Evolutionary conservation across 2,329 filamentous ascomycete species (phyloP), one percentile per base, ranked within the genome.

Genomic region (Bipolaris oryzae): DNA sequence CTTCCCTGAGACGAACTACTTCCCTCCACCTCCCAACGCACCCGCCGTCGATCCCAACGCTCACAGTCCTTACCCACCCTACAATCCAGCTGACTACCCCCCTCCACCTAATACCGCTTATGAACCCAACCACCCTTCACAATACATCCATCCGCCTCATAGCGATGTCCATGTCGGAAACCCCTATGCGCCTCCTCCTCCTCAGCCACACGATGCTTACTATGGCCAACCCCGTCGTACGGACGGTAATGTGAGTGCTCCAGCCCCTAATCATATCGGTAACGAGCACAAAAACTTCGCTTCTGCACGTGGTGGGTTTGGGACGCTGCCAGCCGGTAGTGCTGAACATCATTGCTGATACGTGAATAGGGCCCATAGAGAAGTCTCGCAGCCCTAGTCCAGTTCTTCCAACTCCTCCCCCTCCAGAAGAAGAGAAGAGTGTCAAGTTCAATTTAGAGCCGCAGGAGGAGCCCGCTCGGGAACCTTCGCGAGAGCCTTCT

Each of bases 211-310:
- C 48, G 53, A 66, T 41, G 51, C 66, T 57, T 62, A 75, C 51
- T 73, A 76, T 61, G 69, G 75, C 67, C 71, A 72, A 60, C 69
- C 68, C 42, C 70, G 70, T 55, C 74, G 67, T 56, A 72, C 71
- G 64, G 74, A 76, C 72, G 78, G 79, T 63, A 79, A 82, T 81
- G 80, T 82, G 80, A 82, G 80, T 82, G 76, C 76, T 74, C 68
- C 64, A 62, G 63, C 58, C 60, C 68, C 64, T 69, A 55, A 56
- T 33, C 39, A 50, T 57, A 56, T 67, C 58, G 66, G 71, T 64
- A 71, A 73, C 62, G 63, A 62, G 57, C 63, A 70, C 61, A 25
- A 53, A 33, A 48, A 53, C 48, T 61, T 60, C 46, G 61, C 63
- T 60, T 62, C 61, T 59, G 59, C 61, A 46, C 64, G 65, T 68